Evolutionary conservation across 2,329 filamentous ascomycete species (phyloP).

Genomic region (Dothiorella sarmentorum): DNA sequence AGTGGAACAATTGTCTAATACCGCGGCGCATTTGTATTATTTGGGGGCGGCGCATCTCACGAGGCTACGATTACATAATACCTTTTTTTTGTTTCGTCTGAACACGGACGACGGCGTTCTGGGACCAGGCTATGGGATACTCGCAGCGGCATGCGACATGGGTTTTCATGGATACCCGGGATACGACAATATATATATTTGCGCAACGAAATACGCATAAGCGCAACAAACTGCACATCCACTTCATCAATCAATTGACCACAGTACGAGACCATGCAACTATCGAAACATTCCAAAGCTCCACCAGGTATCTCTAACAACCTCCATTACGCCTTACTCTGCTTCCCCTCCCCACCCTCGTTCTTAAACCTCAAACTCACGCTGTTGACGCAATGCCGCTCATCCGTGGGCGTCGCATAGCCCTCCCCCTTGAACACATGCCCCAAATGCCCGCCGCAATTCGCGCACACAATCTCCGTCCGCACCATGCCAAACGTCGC

Average conservation of each 20-base stretch:
- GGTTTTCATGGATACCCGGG: neutral
- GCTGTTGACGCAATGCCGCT: constrained; percentile 96
- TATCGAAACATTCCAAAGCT: no score
- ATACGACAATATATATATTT: no score
- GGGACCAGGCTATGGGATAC: no score
- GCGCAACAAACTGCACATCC: no score
- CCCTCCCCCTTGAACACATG: constrained; percentile 92
- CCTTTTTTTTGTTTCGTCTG: neutral
- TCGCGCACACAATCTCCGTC: constrained; percentile 90
- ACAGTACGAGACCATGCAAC: no score
- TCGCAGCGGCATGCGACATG: no score
- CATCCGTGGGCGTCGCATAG: constrained; percentile 80
- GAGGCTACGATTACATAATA: constrained; percentile 1
- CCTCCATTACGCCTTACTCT: constrained; percentile 8
- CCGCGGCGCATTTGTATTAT: no score
- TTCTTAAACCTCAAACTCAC: constrained; percentile 75
- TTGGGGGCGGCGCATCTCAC: no score
- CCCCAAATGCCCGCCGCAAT: constrained; percentile 88
- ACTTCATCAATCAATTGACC: no score
- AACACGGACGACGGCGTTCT: neutral
- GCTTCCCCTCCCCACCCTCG: constrained; percentile 11
- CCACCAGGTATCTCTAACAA: no score
- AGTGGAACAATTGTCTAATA: no score
- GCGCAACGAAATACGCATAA: no score
- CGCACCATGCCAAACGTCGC: constrained; percentile 73